Conservation (phyloP, 441 rosid genomes). For the Pelargonium citronellum region DNA sequence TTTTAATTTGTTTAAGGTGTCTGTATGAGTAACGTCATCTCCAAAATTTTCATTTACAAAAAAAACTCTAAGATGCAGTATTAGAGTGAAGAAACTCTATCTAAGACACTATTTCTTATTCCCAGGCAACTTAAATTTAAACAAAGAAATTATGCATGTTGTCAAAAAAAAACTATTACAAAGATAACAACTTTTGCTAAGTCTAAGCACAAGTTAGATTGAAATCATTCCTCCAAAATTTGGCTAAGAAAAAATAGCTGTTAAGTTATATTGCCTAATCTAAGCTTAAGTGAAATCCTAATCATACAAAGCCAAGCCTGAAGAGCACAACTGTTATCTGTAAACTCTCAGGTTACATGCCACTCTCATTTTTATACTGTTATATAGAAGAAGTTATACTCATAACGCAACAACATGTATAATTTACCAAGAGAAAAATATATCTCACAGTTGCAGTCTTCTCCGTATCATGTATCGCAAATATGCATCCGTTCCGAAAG, state of each 20-base stretch:
- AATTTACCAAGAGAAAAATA: neutral
- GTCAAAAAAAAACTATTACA: neutral
- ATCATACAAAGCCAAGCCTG: no score
- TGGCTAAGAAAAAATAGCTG: neutral
- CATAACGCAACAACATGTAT: neutral
- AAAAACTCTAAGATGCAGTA: no score
- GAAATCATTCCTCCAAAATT: constrained; percentile 1
- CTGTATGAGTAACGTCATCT: no score
- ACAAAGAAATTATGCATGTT: neutral
- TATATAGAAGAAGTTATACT: neutral
- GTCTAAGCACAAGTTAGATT: neutral
- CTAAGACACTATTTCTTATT: no score
- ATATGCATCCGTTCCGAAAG: constrained; percentile 86
- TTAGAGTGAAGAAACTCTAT: no score
- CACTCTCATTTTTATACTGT: neutral
- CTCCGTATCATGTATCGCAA: constrained; percentile 73
- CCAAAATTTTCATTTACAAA: no score
- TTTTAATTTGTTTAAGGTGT: no score
- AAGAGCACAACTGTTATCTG: no score
- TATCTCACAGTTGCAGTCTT: constrained; percentile 61
- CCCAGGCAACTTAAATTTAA: neutral
- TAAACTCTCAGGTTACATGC: neutral
- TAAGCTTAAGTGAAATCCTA: neutral
- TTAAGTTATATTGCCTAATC: neutral
- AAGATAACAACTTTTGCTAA: constrained; percentile 2